Conservation (phyloP, 2,329 filamentous ascomycete genomes). For the Claviceps sp. region DNA sequence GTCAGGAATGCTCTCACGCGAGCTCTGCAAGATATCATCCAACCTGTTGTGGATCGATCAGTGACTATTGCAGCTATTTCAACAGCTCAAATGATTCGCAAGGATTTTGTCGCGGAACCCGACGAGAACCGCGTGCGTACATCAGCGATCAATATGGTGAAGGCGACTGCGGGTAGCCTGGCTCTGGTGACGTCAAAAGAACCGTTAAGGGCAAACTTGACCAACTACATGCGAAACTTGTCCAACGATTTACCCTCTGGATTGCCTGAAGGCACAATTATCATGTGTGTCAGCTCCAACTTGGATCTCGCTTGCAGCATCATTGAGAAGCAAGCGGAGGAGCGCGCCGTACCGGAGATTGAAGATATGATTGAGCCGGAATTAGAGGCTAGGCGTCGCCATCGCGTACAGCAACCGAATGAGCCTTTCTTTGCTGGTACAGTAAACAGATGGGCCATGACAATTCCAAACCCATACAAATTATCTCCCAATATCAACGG, state of each 20-base stretch:
- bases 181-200: constrained; percentile 98
- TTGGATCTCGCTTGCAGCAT: constrained; percentile 84
- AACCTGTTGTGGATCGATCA: constrained; percentile 90
- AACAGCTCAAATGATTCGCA: constrained; percentile 86
- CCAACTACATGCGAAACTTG: constrained; percentile 79
- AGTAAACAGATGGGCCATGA: constrained; percentile 82
- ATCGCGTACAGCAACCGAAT: constrained; percentile 60
- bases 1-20: constrained; percentile 77
- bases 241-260: constrained; percentile 59
- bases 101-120: constrained; percentile 88
- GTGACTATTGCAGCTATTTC: constrained; percentile 97
- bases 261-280: constrained; percentile 83
- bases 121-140: constrained; percentile 78
- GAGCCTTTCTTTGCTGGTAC: constrained; percentile 73
- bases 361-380: constrained; percentile 82
- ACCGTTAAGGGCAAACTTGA: constrained; percentile 88
- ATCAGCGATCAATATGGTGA: constrained; percentile 86
- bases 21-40: constrained; percentile 90
- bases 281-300: constrained; percentile 99
- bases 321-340: constrained; percentile 90
- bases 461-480: constrained; percentile 87
- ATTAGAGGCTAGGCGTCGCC: constrained; percentile 62
- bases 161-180: constrained; percentile 83
- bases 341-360: constrained; percentile 85
- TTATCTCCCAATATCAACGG: constrained; percentile 56